Conservation (phyloP, 2,329 filamentous ascomycete genomes). For the Aspergillus novofumigatus region DNA sequence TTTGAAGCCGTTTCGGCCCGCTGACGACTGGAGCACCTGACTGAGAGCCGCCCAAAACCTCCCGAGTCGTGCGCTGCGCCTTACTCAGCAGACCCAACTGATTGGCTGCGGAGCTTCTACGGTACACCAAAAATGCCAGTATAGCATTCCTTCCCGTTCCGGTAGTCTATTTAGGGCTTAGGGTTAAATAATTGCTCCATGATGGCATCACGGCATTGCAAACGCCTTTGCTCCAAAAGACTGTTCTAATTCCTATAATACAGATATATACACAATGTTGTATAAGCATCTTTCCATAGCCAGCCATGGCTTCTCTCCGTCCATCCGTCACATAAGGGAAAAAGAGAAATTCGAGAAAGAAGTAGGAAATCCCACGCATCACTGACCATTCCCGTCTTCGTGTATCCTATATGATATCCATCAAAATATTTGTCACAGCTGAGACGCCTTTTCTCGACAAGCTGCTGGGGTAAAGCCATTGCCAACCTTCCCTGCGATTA, state of each 20-base stretch:
- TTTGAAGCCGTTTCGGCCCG: conserved; percentile 39
- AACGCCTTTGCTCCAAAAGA: neutral
- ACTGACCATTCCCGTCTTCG: neutral
- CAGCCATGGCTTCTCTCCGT: neutral
- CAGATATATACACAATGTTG: neutral
- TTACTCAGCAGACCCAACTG: conserved; percentile 23
- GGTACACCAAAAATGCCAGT: conserved; percentile 9
- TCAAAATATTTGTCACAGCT: conserved; percentile 20
- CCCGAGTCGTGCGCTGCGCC: conserved; percentile 2
- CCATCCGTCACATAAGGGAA: neutral
- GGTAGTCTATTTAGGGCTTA: conserved; percentile 15
- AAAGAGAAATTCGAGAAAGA: neutral
- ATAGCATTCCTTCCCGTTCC: conserved; percentile 14
- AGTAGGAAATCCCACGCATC: neutral
- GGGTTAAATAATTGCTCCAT: conserved; percentile 4
- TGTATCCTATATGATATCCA: neutral
- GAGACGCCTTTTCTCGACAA: conserved; percentile 72
- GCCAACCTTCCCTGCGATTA: conserved; percentile 85
- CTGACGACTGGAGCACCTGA: conserved; percentile 9
- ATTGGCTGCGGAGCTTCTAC: conserved; percentile 22
- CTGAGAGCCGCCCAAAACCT: neutral
- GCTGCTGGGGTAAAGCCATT: conserved; percentile 82
- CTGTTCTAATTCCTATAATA: neutral
- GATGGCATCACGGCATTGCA: too few species aligned
- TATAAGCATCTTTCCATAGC: neutral